These are phyloP conservation scores for Verticillium klebahnii DNA, from an alignment of 2,329 filamentous ascomycete genomes.

Conservation along the genomic window DNA sequence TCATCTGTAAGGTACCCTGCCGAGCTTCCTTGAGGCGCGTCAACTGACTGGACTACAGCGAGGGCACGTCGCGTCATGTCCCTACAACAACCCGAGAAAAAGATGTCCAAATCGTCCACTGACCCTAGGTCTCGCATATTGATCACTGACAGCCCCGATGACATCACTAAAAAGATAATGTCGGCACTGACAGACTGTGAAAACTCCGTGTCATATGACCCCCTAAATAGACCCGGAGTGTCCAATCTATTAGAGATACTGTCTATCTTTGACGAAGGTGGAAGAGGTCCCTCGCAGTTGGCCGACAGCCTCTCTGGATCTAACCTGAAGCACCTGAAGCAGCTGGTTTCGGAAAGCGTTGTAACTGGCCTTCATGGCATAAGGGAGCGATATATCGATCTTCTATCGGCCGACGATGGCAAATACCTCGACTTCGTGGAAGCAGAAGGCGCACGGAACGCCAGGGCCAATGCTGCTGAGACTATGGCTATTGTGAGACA, in stretches of 20 bases:
- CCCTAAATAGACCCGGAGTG: conserved; percentile 66
- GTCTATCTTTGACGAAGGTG: conserved; percentile 56
- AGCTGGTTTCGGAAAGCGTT: conserved; percentile 55
- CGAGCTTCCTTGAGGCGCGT: no score
- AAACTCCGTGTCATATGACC: conserved; percentile 68
- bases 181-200: conserved; percentile 71
- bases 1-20: conserved; percentile 54
- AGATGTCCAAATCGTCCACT: conserved; percentile 91
- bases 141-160: conserved; percentile 64
- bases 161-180: conserved; percentile 66
- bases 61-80: conserved; percentile 87
- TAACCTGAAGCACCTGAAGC: conserved; percentile 35
- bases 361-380: conserved; percentile 48
- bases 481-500: conserved; percentile 51
- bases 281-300: conserved; percentile 34
- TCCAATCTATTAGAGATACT: conserved; percentile 81
- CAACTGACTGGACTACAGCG: conserved; percentile 36
- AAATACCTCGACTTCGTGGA: conserved; percentile 54
- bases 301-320: conserved; percentile 32
- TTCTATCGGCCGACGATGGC: conserved; percentile 43
- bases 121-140: conserved; percentile 73
- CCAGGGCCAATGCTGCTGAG: conserved; percentile 54
- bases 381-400: conserved; percentile 48
- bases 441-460: conserved; percentile 53
- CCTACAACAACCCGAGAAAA: conserved; percentile 67